These are phyloP conservation scores for Aspergillus candidus DNA, from an alignment of 2,329 filamentous ascomycete species.

Conservation along the genomic window DNA sequence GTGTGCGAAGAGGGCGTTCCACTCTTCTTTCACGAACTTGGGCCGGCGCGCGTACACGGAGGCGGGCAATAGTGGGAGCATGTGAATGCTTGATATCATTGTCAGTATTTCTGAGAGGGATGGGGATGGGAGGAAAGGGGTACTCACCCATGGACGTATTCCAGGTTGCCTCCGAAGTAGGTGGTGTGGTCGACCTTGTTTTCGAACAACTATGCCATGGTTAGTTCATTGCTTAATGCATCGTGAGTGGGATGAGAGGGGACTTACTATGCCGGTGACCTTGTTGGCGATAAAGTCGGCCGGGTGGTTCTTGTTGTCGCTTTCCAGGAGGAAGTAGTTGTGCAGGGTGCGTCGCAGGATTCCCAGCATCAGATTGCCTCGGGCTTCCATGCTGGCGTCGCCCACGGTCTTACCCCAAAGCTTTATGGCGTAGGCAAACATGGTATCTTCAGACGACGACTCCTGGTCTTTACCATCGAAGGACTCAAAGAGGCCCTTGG, in stretches of 20 bases:
- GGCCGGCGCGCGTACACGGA: constrained; percentile 61
- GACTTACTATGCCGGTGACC: constrained; percentile 50
- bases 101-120: constrained; percentile 12
- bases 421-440: constrained; percentile 81
- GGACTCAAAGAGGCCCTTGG: constrained; percentile 54
- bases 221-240: neutral
- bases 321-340: constrained; percentile 75
- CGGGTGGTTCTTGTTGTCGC: constrained; percentile 66
- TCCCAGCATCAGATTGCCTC: constrained; percentile 78
- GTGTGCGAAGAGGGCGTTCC: constrained; percentile 68
- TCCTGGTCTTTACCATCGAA: constrained; percentile 58
- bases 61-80: constrained; percentile 68
- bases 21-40: constrained; percentile 74
- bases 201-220: constrained; percentile 64
- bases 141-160: constrained; percentile 59
- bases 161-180: constrained; percentile 69
- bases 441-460: constrained; percentile 82
- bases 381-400: constrained; percentile 72
- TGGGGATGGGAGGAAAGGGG: constrained; percentile 3
- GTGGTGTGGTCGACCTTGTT: constrained; percentile 94
- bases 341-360: constrained; percentile 67
- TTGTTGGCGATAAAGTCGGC: constrained; percentile 75
- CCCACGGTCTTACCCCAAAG: constrained; percentile 82
- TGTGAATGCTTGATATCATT: constrained; percentile 62
- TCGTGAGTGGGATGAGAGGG: neutral